Base-by-base conservation (phyloP, 2,329 filamentous ascomycete genomes). In the Simplicillium sp. region DNA sequence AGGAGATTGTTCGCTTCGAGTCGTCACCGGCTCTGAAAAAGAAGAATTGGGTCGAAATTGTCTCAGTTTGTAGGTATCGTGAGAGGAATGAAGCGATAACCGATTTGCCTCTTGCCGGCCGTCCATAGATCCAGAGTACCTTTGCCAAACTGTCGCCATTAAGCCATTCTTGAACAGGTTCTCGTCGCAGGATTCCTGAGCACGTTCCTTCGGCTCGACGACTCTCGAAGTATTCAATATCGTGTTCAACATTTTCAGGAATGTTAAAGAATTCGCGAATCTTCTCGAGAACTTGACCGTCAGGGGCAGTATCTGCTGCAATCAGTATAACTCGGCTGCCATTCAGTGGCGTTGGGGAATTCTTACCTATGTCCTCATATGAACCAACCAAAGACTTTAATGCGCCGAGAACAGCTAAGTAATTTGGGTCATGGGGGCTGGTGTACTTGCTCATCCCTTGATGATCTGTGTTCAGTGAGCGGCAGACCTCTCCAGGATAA, bases 381-480 rank as follows among this genome's bases (percentile, higher is more conserved):
- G 20, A 25, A 9, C 20, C 9, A 9, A 25, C 20, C 20, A 25
- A 25, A 25, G 20, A 25, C 20, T 25, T 25, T 9, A 25, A 25
- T 25, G 20, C 20, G 9, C 20, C 20, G 6, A 25, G 9, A 5
- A 25, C 20, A 25, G 20, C 20, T 9, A 25, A 6, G 20, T 6
- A 25, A 25, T 25, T 25, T 9, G 20, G 20, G 20, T 25, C 20
- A 9, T 25, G 20, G 5, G 42, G 53, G 11, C 50, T 53, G 8
- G 48, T 43, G 38, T 57, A 70, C 40, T 69, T 70, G 54, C 62
- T 67, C 9, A 68, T 56, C 2, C 49, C 46, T 33, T 62, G 61
- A 38, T 70, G 67, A 40, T 70, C 60, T 7, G 66, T 65, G 42
- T 56, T 46, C 29, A 71, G 48, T 3, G 56, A 45, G 32, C 50